Base-by-base conservation (phyloP, 495 filamentous ascomycete species). In the Aspergillus taichungensis region DNA sequence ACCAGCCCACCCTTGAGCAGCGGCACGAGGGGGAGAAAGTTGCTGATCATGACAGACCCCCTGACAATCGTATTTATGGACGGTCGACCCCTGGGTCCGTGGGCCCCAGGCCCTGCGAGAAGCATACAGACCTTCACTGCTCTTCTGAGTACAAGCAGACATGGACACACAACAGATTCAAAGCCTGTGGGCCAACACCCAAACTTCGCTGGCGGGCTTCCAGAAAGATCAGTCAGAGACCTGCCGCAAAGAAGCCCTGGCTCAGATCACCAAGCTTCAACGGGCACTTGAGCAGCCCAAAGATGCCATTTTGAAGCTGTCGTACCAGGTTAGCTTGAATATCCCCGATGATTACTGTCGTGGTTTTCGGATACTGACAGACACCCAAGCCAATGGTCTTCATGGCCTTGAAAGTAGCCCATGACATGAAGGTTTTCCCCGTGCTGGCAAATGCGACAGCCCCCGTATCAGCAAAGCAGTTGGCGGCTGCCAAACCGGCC, bases 351-450 rank as follows among this genome's bases (percentile, higher is more conserved):
- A n/a, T 30, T 12, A n/a, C n/a, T 13, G 6, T 40, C 13, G 6
- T 13, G 12, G 14, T 6, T 14, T n/a, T 11, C n/a, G 8, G 3
- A 11, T 6, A 18, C 30, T 34, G 6, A 29, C 24, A 31, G 7
- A 39, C 37, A 35, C 24, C 24, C 24, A 42, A 60, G 57, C 57
- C 57, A 3, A 42, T 42, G 7, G 33, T 46, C 42, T 11, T 55
- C 9, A 60, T 57, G 54, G 57, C 57, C 8, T 43, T 57, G 13
- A 60, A 54, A 39, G 45, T 43, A 6, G 57, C 54, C 13, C 24
- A 37, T 53, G 57, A 57, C 28, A 30, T 60, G 36, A 34, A 46
- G n/a, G 18, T 60, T 8, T 60, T 60, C 30, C 11, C 48, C 6
- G 18, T 53, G 1, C 18, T 60, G 5, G 34, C 51, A 13, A 18